Conservation (phyloP, 2,329 filamentous ascomycete species). For the Calonectria hongkongensis region DNA sequence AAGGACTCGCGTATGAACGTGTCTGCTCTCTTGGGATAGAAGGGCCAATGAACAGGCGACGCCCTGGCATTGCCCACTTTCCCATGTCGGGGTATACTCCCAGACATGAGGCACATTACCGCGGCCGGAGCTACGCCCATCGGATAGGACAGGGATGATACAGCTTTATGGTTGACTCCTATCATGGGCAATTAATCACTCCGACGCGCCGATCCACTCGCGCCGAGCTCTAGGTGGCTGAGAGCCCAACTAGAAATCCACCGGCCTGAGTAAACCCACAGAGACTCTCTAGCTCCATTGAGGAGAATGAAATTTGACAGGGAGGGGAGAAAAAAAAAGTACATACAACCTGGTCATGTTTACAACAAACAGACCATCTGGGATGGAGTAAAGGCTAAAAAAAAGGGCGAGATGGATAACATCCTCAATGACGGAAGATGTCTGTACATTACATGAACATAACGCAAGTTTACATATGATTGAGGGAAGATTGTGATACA, state of each 20-base stretch:
- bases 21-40: slow-evolving; percentile 48
- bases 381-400: background rate
- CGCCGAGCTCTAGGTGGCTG: slow-evolving; percentile 13
- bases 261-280: slow-evolving; percentile 18
- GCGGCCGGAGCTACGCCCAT: background rate
- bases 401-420: slow-evolving; percentile 1
- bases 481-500: background rate
- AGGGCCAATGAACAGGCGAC: background rate
- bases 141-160: slow-evolving; percentile 14
- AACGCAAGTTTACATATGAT: slow-evolving; percentile 13
- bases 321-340: background rate
- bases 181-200: background rate
- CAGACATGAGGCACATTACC: slow-evolving; percentile 1
- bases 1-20: slow-evolving; percentile 54
- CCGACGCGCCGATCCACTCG: slow-evolving; percentile 13
- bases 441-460: slow-evolving; percentile 22
- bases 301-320: slow-evolving; percentile 14
- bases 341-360: slow-evolving; percentile 3
- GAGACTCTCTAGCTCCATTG: slow-evolving; percentile 3
- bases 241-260: slow-evolving; percentile 7
- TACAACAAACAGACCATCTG: slow-evolving; percentile 10
- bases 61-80: background rate
- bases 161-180: background rate
- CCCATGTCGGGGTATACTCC: background rate
- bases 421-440: slow-evolving; percentile 1